These are phyloP conservation scores for Bryoglossum gracile DNA, from an alignment of 495 filamentous ascomycete species.

Conservation along the genomic window DNA sequence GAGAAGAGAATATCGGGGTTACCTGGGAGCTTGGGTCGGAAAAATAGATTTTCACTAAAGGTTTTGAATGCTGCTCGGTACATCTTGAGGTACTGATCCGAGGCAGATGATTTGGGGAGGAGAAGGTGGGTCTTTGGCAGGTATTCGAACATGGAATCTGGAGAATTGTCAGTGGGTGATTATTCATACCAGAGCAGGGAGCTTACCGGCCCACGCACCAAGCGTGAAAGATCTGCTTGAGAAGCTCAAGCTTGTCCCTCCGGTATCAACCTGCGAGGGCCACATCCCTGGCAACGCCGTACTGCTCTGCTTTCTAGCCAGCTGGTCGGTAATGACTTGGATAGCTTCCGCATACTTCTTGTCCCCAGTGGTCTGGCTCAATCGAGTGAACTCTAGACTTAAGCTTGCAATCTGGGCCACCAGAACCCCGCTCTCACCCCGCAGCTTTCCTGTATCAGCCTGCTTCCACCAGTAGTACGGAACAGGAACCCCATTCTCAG, in stretches of 20 bases:
- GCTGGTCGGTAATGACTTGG: conserved; percentile 76
- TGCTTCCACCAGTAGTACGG: conserved; percentile 57
- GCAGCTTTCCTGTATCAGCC: not conserved
- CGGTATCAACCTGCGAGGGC: conserved; percentile 41
- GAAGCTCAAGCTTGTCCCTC: not conserved
- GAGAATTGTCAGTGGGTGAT: conserved; percentile 17
- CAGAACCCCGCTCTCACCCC: conserved; percentile 9
- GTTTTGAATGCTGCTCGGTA: conserved; percentile 1
- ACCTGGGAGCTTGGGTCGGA: conserved; percentile 70
- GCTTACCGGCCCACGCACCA: conserved; percentile 4
- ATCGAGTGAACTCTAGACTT: conserved; percentile 82
- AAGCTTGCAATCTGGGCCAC: conserved; percentile 68
- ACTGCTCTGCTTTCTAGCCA: conserved; percentile 66
- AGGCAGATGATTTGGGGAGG: conserved; percentile 36
- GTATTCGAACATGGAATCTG: conserved; percentile 91
- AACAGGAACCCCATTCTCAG: conserved; percentile 86
- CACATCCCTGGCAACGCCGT: conserved; percentile 76
- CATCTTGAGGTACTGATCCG: conserved; percentile 9
- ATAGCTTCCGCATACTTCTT: conserved; percentile 88
- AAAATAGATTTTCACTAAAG: conserved; percentile 54
- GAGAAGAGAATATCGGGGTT: conserved; percentile 69
- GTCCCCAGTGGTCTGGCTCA: conserved; percentile 82
- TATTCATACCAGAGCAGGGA: not conserved
- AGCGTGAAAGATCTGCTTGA: conserved; percentile 49
- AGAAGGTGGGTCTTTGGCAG: conserved; percentile 73